Evolutionary conservation across 1,139 yeast species (phyloP), one percentile per base, ranked within the genome.

Genomic region (Taphrina deformans): DNA sequence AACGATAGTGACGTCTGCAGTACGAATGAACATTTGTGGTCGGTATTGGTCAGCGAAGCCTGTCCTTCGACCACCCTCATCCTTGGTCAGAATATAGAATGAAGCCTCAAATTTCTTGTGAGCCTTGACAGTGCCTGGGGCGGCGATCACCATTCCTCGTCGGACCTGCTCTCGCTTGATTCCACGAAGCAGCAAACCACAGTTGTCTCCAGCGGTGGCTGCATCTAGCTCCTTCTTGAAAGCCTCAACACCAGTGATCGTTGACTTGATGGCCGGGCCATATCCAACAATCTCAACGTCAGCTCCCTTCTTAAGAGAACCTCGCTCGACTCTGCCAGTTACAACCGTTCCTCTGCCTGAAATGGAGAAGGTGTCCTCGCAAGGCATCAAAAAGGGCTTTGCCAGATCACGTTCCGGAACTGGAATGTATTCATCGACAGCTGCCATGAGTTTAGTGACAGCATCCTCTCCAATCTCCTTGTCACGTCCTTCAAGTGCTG

Each of bases 271-370:
- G 72, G 96, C 93, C 77, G 86, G 85, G 79, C 88, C 87, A 83
- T 82, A 85, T 75, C 99, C 99, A 71, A 93, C 97, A 77, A 93
- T 86, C 83, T 93, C 99, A 73, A 93, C 83, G 83, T 93, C 98
- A 80, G 92, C 98, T 81, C 98, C 98, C 84, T 92, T 91, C 86
- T 89, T 90, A 79, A 93, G 85, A 72, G 85, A 79, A 80, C 99
- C 99, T 82, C 99, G 91, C 83, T 92, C 98, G 72, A 91, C 99
- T 82, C 98, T 89, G 78, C 99, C 99, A 67, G 98, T 89, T 74
- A 90, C 97, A 72, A 93, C 99, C 69, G 99, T 93, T 82, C 99
- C 99, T 86, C 99, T 92, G 80, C 99, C 99, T 65, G 98, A 91
- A 73, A 93, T 93, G 68, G 98, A 90, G 84, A 93, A 95, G 70